Evolutionary conservation across 225 moss, liverwort and hornwort genomes (phyloP).

Genomic region (Physcomitrium patens): DNA sequence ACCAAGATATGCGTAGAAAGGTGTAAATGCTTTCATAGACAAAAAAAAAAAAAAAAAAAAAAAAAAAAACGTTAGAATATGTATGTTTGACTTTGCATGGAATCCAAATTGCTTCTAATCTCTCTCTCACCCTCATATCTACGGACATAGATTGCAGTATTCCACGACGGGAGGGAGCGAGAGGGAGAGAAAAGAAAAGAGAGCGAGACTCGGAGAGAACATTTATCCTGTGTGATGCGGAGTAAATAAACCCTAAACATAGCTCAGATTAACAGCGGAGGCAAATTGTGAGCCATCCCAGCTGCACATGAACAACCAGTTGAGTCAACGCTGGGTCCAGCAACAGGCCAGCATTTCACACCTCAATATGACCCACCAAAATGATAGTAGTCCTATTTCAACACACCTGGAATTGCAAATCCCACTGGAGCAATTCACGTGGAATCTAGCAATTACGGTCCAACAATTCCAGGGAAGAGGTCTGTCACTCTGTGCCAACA

Average conservation of each 20-base stretch:
- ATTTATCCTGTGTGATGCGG: no score
- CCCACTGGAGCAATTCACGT: neutral
- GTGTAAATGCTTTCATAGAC: no score
- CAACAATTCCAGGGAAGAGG: slow-evolving; percentile 6
- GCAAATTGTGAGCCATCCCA: slow-evolving; percentile 1
- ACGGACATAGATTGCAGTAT: no score
- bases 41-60: no score
- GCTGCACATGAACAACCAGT: slow-evolving; percentile 16
- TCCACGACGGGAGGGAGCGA: no score
- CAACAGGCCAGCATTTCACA: slow-evolving; percentile 7
- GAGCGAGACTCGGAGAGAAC: no score
- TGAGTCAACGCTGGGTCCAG: slow-evolving; percentile 9
- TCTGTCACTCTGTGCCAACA: slow-evolving; percentile 9
- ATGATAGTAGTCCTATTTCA: slow-evolving; percentile 23
- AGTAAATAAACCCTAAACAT: slow-evolving; percentile 26
- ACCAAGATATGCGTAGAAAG: neutral
- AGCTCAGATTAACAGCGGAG: neutral
- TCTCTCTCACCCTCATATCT: no score
- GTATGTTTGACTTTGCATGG: no score
- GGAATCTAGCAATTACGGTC: slow-evolving; percentile 3
- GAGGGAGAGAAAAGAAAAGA: no score
- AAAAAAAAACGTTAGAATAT: no score
- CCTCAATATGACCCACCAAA: slow-evolving; percentile 16
- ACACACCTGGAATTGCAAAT: slow-evolving; percentile 5
- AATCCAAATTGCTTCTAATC: no score